These are phyloP conservation scores for Solanum microdontum DNA, from an alignment of 257 asterid genomes.

Conservation along the genomic window DNA sequence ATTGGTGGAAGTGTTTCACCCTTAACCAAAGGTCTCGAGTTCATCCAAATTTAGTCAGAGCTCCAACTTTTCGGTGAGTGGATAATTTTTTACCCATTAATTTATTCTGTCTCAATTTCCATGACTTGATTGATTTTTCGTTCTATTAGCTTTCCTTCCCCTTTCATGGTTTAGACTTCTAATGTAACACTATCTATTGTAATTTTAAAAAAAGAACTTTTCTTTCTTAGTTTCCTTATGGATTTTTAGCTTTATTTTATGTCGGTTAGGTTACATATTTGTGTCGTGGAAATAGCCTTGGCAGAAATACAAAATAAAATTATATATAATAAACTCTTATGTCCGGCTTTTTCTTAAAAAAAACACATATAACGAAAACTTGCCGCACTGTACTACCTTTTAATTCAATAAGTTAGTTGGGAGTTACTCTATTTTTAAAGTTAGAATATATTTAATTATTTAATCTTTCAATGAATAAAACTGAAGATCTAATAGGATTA, in stretches of 20 bases:
- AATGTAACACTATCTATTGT: not conserved
- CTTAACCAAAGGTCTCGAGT: too few species aligned
- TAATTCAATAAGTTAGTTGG: not conserved
- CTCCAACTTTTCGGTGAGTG: too few species aligned
- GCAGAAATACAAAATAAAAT: too few species aligned
- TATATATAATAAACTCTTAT: too few species aligned
- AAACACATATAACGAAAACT: not conserved
- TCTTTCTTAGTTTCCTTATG: not conserved
- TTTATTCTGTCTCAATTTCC: not conserved
- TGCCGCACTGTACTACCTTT: not conserved
- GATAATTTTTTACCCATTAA: not conserved
- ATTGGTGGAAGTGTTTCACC: too few species aligned
- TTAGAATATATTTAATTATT: not conserved
- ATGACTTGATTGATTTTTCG: not conserved
- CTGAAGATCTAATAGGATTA: not conserved
- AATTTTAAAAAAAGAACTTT: too few species aligned
- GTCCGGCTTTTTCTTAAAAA: too few species aligned
- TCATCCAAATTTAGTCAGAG: too few species aligned
- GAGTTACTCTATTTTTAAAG: not conserved
- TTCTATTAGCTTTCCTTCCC: not conserved
- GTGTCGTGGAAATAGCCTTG: too few species aligned
- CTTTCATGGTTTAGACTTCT: not conserved
- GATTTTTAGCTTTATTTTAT: not conserved
- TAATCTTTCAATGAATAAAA: not conserved
- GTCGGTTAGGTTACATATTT: not conserved